Percentiles rank a stretch among this genome's conserved stretches.
These are phyloP conservation scores for Pseudocercospora crystallina DNA, from an alignment of 2,329 filamentous ascomycete genomes.

Conservation along the genomic window DNA sequence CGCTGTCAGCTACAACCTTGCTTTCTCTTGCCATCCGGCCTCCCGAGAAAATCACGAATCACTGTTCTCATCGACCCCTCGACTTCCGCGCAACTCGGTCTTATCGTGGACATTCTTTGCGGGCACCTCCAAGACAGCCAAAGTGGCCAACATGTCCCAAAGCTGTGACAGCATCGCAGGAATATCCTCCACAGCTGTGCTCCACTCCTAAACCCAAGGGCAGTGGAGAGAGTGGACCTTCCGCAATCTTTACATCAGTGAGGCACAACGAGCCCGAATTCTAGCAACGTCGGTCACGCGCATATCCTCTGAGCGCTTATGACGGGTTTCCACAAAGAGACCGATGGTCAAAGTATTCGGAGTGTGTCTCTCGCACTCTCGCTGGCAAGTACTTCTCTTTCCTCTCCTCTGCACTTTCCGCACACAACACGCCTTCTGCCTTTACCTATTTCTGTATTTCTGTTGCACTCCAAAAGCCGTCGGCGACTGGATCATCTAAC, in stretches of 20 bases:
- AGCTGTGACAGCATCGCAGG: conserved; percentile 1
- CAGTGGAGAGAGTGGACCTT: conserved; percentile 20
- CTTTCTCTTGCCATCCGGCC: background rate
- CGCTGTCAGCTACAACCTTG: background rate
- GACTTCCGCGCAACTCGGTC: background rate
- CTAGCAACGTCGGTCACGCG: conserved; percentile 22
- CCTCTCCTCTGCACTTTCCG: background rate
- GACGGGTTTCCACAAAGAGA: conserved; percentile 19
- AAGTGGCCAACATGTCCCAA: background rate
- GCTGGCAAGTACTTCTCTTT: background rate
- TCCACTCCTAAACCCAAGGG: conserved; percentile 9
- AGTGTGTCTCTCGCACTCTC: background rate
- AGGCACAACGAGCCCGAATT: conserved; percentile 16
- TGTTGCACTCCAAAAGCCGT: too few relatives aligned
- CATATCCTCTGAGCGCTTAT: conserved; percentile 13
- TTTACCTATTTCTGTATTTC: too few relatives aligned
- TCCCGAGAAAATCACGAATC: background rate
- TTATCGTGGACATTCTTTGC: background rate
- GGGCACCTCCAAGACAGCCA: background rate
- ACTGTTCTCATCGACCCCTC: background rate
- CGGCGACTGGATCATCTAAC: too few relatives aligned
- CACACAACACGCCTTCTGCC: too few relatives aligned
- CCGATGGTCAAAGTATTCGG: conserved; percentile 4
- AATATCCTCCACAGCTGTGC: conserved; percentile 3
- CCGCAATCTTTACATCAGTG: conserved; percentile 22